These are phyloP conservation scores for Plasmodium knowlesi DNA, from an alignment of 169 alveolate genomes.

Conservation along the genomic window DNA sequence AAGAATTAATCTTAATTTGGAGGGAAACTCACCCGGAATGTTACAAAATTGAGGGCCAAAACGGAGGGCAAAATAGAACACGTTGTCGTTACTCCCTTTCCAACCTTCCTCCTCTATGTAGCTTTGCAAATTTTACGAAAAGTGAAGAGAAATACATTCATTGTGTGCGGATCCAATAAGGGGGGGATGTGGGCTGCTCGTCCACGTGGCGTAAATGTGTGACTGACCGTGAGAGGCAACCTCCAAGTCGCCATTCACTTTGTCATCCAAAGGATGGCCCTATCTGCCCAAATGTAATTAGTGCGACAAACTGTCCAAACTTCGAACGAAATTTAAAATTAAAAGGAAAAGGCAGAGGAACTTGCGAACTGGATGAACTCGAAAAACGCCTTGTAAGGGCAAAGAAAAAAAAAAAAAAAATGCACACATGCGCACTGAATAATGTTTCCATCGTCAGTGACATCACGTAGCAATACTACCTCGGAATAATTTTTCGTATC, in stretches of 20 bases:
- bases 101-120: background rate
- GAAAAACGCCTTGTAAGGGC: background rate
- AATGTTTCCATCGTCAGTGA: background rate
- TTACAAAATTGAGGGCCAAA: background rate
- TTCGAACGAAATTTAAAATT: background rate
- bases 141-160: background rate
- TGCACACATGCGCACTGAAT: background rate
- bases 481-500: background rate
- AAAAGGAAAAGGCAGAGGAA: background rate
- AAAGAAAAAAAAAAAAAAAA: background rate
- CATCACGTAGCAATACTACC: background rate
- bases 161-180: background rate
- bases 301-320: background rate
- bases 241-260: background rate
- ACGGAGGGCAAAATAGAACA: background rate
- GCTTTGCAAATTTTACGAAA: background rate
- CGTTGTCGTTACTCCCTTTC: background rate
- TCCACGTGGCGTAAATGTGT: background rate
- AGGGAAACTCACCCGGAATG: background rate
- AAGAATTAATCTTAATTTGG: background rate
- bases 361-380: background rate
- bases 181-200: background rate
- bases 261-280: background rate
- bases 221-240: background rate
- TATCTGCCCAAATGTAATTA: background rate